phyloP scores from a whole-genome alignment of 2,329 filamentous ascomycete species.

The Trichoderma gracile region DNA sequence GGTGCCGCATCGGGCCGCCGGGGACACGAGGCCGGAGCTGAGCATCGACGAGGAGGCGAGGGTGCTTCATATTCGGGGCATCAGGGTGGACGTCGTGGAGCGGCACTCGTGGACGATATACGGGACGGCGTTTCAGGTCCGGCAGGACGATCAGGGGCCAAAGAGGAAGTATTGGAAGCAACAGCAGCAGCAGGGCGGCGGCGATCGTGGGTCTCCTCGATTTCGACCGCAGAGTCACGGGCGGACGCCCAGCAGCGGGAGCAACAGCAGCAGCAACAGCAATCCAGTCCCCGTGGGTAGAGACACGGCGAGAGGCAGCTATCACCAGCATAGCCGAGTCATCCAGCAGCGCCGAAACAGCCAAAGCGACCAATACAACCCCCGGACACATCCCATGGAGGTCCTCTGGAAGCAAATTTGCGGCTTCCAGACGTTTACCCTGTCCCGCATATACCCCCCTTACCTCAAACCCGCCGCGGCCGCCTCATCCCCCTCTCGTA shows the following conservation, averaged over 20 bases:
- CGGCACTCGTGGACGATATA: conserved; percentile 36
- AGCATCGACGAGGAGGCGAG: conserved; percentile 32
- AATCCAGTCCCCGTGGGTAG: background rate
- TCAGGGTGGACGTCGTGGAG: conserved; percentile 34
- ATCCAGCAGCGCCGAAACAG: conserved; percentile 6
- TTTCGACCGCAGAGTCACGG: background rate
- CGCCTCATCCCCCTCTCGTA: background rate
- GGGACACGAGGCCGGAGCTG: conserved; percentile 33
- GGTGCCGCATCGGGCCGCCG: conserved; percentile 37
- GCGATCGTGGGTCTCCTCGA: background rate
- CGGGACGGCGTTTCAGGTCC: conserved; percentile 37
- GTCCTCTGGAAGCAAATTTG: conserved; percentile 37
- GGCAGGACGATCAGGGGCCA: conserved; percentile 14
- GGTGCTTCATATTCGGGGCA: conserved; percentile 35
- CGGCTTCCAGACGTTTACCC: conserved; percentile 31
- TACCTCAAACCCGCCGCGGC: conserved; percentile 14
- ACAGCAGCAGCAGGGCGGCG: background rate
- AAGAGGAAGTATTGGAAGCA: conserved; percentile 1
- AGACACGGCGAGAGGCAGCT: background rate
- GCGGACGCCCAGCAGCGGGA: background rate
- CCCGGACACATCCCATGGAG: conserved; percentile 34
- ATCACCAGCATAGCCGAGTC: background rate
- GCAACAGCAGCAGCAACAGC: background rate
- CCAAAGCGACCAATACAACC: background rate
- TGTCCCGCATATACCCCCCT: conserved; percentile 34